Base-by-base conservation (phyloP, 495 filamentous ascomycete species). In the Aspergillus avenaceus region DNA sequence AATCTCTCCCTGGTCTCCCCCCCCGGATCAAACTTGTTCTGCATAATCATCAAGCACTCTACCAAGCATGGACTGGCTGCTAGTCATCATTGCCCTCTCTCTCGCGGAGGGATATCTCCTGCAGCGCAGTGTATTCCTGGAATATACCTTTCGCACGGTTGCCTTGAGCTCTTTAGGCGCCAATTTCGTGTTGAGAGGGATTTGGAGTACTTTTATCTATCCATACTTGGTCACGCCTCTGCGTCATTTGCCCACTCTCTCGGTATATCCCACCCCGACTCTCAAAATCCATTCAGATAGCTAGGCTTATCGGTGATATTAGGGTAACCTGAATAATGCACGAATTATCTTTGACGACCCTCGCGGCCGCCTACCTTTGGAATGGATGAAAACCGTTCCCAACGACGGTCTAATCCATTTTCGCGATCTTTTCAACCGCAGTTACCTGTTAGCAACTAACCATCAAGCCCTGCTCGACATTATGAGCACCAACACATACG, bases 401-500 rank as follows among this genome's bases (percentile, higher is more conserved):
- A 91, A 97, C 54, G 79, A 92, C 38, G 91, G 91, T 8, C 62
- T 96, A n/a, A 87, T 97, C 40, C 78, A 84, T 24, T 92, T 95
- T 62, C 72, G 79, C 11, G 79, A 77, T 27, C 37, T 45, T 4
- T 47, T 73, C 38, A 62, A 60, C 41, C 54, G 53, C 8, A 64
- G 57, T 32, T 59, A 62, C 24, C 55, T 77, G 8, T n/a, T 77
- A 8, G 56, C 63, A 0, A 76, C 73, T 0, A 75, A 66, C 36
- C 68, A 71, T 38, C 63, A 70, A 46, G 75, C 74, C 1, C 61
- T 84, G 13, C 56, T 70, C 6, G 80, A 82, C 49, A 69, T 84
- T 8, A 74, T 84, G 54, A 76, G 75, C 31, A 84, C 81, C 29
- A 67, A 72, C 19, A 71, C 72, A 7, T 78, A 78, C 48, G 75